Evolutionary conservation across 1,284 basidiomycete species (phyloP).

Genomic region (Coniferiporia weirii): DNA sequence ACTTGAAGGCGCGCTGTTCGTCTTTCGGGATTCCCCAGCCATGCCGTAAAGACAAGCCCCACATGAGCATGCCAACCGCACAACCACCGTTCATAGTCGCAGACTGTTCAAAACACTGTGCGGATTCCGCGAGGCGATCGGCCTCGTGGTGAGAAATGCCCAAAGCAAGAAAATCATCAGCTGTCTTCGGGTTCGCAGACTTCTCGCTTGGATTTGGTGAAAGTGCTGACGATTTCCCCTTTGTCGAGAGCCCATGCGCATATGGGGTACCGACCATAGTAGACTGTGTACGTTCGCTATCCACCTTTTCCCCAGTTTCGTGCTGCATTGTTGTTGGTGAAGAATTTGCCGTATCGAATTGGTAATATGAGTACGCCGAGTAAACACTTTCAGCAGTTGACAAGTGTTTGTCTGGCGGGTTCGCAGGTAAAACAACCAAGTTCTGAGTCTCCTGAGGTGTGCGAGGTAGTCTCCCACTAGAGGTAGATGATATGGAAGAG

Average conservation of each 20-base stretch:
- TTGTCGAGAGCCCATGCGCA: not conserved
- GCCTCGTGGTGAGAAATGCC: slow-evolving; percentile 82
- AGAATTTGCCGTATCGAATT: slow-evolving; percentile 34
- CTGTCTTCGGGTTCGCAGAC: slow-evolving; percentile 8
- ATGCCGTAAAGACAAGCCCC: slow-evolving; percentile 81
- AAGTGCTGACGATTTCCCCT: slow-evolving; percentile 14
- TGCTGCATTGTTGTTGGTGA: slow-evolving; percentile 12
- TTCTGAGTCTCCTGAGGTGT: slow-evolving; percentile 16
- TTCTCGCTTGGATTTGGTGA: slow-evolving; percentile 31
- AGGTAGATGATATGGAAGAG: slow-evolving; percentile 5
- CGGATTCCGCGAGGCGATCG: slow-evolving; percentile 69
- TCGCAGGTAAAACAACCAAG: slow-evolving; percentile 21
- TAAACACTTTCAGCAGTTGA: slow-evolving; percentile 50
- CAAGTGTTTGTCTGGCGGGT: slow-evolving; percentile 31
- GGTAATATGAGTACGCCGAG: slow-evolving; percentile 63
- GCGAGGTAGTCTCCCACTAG: not conserved
- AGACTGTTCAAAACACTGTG: slow-evolving; percentile 73
- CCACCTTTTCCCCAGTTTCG: not conserved
- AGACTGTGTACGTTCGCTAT: slow-evolving; percentile 14
- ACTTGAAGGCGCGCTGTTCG: slow-evolving; percentile 74
- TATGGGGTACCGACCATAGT: slow-evolving; percentile 1
- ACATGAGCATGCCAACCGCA: slow-evolving; percentile 90
- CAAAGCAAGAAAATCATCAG: slow-evolving; percentile 61
- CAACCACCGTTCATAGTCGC: slow-evolving; percentile 76
- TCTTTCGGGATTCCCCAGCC: slow-evolving; percentile 84